Conservation (phyloP, 1,284 basidiomycete species). For the Prillingera fragicola region DNA sequence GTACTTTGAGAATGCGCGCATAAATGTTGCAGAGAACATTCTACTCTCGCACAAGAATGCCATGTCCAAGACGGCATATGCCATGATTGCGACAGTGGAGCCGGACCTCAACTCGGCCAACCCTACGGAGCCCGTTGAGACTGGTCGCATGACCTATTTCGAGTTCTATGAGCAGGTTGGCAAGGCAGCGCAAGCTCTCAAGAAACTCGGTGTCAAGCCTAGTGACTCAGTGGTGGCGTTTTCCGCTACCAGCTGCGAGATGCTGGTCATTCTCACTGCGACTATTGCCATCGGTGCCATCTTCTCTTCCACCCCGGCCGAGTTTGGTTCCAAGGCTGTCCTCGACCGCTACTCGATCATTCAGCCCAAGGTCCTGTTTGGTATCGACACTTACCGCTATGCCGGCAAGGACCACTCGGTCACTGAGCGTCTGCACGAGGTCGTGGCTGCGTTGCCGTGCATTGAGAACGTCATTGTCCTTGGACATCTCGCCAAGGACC, state of each 20-base stretch:
- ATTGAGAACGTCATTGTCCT: conserved; percentile 32
- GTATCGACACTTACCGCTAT: conserved; percentile 42
- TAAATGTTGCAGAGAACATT: conserved; percentile 19
- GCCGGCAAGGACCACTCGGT: conserved; percentile 33
- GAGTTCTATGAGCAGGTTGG: conserved; percentile 19
- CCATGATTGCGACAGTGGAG: conserved; percentile 19
- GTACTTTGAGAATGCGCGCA: conserved; percentile 12
- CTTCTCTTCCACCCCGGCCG: conserved; percentile 25
- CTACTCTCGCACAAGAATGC: conserved; percentile 13
- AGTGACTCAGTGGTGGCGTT: conserved; percentile 17
- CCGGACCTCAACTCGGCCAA: conserved; percentile 8
- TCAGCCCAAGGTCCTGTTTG: conserved; percentile 42
- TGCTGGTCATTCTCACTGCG: conserved; percentile 17
- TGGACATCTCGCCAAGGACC: conserved; percentile 27
- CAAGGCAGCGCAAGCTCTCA: conserved; percentile 10
- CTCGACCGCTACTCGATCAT: conserved; percentile 30
- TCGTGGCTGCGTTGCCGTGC: conserved; percentile 23
- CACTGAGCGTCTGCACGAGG: conserved; percentile 22
- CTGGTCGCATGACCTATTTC: conserved; percentile 17
- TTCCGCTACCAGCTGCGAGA: conserved; percentile 17
- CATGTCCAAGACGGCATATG: conserved; percentile 9
- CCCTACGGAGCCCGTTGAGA: conserved; percentile 15
- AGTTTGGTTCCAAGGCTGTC: conserved; percentile 27
- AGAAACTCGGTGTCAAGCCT: conserved; percentile 13
- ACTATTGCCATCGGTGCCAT: conserved; percentile 19